Base-by-base conservation (phyloP, 495 filamentous ascomycete species). In the Haplographium delicatum region DNA sequence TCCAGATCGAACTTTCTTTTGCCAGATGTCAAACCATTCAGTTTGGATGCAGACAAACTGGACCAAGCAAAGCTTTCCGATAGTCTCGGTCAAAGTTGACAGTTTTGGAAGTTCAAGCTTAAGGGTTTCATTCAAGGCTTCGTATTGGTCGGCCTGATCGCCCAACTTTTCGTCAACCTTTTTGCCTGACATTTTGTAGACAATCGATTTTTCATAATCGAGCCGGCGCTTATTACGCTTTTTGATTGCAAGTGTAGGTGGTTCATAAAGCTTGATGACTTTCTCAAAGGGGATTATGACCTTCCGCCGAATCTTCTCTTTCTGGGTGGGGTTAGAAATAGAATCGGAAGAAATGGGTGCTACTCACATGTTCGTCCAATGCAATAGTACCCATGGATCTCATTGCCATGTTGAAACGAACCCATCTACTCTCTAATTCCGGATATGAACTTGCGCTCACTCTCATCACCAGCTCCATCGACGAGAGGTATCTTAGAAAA, bases 21-120 rank as follows among this genome's bases (percentile, higher is more conserved):
- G 83, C 81, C 89, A 86, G 11, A 85, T 79, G 23, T 72, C 71
- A 54, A 79, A 88, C 90, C 90, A 99, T 15, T 82, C 68, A 2
- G 76, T 70, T 54, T 96, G 90, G 31, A 95, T 80, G 49, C 84
- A 73, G 44, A 96, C 78, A 57, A 96, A 89, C 59, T 86, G 88
- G 48, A 75, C 78, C 26, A 96, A 68, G 52, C 86, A 89, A 0
- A 83, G 82, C 54, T 89, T 84, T 53, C 89, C 85, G 39, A 96
- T 67, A 57, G 82, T 85, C 44, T 82, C 84, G 1, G 90, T 95
- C 41, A 90, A 65, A 9, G 67, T 66, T 51, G 88, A 96, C 10
- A 99, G 80, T 59, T 83, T 86, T 9, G 93, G 93, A 22, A 99
- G 74, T 58, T 97, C 91, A 34, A 91, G 83, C 64, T 95, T 96